A percentile compares a stretch with the other conserved stretches of the same genome.
These are phyloP conservation scores for Pseudonectria foliicola DNA, from an alignment of 2,329 filamentous ascomycete genomes.

Conservation along the genomic window DNA sequence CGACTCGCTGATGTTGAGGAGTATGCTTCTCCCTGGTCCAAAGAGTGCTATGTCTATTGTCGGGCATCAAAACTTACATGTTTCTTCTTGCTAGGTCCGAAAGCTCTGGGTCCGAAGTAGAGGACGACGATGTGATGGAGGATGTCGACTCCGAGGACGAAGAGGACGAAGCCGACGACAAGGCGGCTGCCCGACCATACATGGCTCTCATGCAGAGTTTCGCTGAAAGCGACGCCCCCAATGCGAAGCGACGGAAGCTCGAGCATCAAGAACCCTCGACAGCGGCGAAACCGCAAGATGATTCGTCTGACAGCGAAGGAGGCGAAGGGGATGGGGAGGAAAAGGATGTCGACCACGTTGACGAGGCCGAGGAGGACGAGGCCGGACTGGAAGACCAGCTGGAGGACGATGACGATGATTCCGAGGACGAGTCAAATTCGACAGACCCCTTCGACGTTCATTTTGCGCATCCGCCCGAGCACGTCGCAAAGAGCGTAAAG, in stretches of 20 bases:
- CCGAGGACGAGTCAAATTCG: slow-evolving; percentile 45
- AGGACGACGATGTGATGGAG: slow-evolving; percentile 31
- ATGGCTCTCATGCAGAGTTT: slow-evolving; percentile 53
- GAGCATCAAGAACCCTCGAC: slow-evolving; percentile 28
- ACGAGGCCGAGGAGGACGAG: slow-evolving; percentile 23
- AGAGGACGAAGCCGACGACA: slow-evolving; percentile 37
- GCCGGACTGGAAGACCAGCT: slow-evolving; percentile 19
- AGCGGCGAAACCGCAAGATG: slow-evolving; percentile 14
- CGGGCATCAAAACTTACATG: slow-evolving; percentile 1
- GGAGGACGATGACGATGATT: slow-evolving; percentile 34
- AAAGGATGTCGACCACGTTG: slow-evolving; percentile 31
- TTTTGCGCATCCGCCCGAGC: slow-evolving; percentile 63
- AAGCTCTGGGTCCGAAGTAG: slow-evolving; percentile 23
- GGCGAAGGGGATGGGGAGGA: slow-evolving; percentile 35
- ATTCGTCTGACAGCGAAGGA: slow-evolving; percentile 29
- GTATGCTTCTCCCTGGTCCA: too few species aligned
- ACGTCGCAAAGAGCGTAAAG: slow-evolving; percentile 47
- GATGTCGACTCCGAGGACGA: slow-evolving; percentile 39
- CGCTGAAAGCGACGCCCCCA: slow-evolving; percentile 36
- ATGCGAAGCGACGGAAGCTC: slow-evolving; percentile 52
- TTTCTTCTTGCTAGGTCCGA: slow-evolving; percentile 8
- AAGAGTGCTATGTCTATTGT: neutral
- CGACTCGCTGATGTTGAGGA: slow-evolving; percentile 30
- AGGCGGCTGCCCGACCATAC: slow-evolving; percentile 43
- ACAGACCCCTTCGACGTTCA: slow-evolving; percentile 75